Percentiles rank a stretch among this genome's conserved stretches.
phyloP scores from a whole-genome alignment of 306 rosid genomes.

The Rosa rugosa region DNA sequence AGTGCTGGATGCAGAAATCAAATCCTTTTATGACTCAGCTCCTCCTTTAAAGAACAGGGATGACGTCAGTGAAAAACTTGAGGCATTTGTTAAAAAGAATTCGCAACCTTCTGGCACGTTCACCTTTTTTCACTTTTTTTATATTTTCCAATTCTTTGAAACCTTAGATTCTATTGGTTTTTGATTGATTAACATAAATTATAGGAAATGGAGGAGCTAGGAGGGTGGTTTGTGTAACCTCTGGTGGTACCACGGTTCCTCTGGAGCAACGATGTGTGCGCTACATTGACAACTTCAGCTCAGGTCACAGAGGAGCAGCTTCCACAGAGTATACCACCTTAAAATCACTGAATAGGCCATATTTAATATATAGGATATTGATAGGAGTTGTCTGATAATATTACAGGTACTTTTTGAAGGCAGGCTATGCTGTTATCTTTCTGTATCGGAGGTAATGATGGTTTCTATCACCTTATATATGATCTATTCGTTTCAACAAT shows the following conservation, averaged over 20 bases:
- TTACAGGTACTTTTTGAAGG: constrained; percentile 78
- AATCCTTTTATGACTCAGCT: constrained; percentile 78
- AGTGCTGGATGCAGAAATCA: constrained; percentile 47
- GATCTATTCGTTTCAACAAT: not conserved
- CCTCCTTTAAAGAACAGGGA: constrained; percentile 56
- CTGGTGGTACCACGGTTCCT: constrained; percentile 98
- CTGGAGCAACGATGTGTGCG: constrained; percentile 90
- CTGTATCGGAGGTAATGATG: constrained; percentile 58
- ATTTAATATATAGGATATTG: not conserved
- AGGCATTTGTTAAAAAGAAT: constrained; percentile 53
- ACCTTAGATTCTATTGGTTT: constrained; percentile 15
- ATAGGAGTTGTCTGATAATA: constrained; percentile 23
- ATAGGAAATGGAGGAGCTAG: constrained; percentile 47
- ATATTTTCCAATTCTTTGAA: not conserved
- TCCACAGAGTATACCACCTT: constrained; percentile 76
- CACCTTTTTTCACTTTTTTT: not conserved
- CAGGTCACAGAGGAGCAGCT: constrained; percentile 96
- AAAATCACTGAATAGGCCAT: not conserved
- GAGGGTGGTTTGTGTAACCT: constrained; percentile 83
- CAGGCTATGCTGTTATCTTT: constrained; percentile 94
- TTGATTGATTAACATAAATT: constrained; percentile 4
- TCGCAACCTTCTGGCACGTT: constrained; percentile 45
- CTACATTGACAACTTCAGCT: constrained; percentile 92
- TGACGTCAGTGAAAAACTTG: constrained; percentile 48
- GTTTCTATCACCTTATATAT: not conserved